Percentiles rank a stretch among this genome's conserved stretches.
Conservation (phyloP, 73 alveolate genomes). For the Durusdinium trenchii region DNA sequence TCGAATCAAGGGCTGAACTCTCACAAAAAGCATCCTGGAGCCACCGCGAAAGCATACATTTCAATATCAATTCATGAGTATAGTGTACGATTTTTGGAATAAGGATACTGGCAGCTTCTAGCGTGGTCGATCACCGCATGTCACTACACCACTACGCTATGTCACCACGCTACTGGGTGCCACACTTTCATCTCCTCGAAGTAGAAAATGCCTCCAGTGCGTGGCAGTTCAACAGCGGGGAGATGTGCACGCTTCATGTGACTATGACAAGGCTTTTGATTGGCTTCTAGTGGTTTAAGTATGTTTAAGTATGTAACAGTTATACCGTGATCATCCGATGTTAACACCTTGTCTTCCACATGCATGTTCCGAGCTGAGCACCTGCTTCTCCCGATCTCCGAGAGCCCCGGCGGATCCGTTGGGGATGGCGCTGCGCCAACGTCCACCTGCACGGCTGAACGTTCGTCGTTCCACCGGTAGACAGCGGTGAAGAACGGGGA, state of each 20-base stretch:
- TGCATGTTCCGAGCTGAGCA: no score
- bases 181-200: slow-evolving; percentile 82
- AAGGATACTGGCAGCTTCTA: background rate
- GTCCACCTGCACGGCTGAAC: slow-evolving; percentile 25
- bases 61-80: background rate
- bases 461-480: background rate
- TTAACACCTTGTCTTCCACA: no score
- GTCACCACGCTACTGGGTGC: background rate
- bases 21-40: background rate
- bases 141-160: background rate
- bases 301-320: no score
- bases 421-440: slow-evolving; percentile 53
- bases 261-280: no score
- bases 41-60: background rate
- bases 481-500: no score
- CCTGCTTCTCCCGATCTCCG: background rate
- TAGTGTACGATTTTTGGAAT: background rate
- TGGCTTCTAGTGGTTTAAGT: no score
- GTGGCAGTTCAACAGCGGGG: no score
- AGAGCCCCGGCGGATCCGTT: slow-evolving; percentile 45
- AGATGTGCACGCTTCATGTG: no score
- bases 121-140: background rate
- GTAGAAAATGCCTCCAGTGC: slow-evolving; percentile 43
- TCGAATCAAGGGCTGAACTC: no score
- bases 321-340: no score